Evolutionary conservation across 495 filamentous ascomycete species (phyloP), one percentile per base, ranked within the genome.

Genomic region (Aspergillus panamensis): DNA sequence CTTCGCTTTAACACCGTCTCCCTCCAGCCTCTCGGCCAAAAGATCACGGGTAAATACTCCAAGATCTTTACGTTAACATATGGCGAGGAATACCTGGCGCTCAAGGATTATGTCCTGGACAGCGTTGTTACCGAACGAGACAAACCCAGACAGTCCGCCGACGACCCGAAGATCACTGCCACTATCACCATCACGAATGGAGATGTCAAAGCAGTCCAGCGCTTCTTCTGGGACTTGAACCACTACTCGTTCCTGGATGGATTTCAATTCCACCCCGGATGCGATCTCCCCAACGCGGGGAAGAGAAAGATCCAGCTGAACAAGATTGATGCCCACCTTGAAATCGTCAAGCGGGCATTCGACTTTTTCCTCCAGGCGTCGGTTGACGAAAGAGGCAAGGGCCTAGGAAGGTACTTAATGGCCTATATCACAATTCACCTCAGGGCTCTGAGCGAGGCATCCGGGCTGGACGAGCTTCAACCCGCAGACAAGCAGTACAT

Each of bases 161-260:
- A 69, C 10, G 51, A 55, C 3, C 61, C 66, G 9, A 66, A 56
- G 16, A 64, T 69, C 37, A 60, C 54, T 0, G 61, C 64, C 1
- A 69, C 59, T 0, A 66, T 69, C 39, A 65, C 58, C 14, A 62
- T 69, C 19, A 51, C 64, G 4, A 69, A 69, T 16, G 66, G 51
- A 12, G 54, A 65, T 29, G 29, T 57, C 7, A 61, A 51, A 39
- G 58, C 58, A 14, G 64, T 69, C 3, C 66, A 69, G 43, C 57
- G 58, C 0, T 64, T 64, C 37, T 54, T 66, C 47, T 61, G 58
- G 66, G 59, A 56, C 47, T 59, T 64, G 44, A 66, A 55, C 21
- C 40, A 55, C 4, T 50, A 66, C 49, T 59, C 51, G 8, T 53
- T 53, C 16, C 55, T 50, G 19, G 33, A 56, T 44, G 49, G 53